phyloP scores from a whole-genome alignment of 2,329 filamentous ascomycete species.

The Verticillium klebahnii region DNA sequence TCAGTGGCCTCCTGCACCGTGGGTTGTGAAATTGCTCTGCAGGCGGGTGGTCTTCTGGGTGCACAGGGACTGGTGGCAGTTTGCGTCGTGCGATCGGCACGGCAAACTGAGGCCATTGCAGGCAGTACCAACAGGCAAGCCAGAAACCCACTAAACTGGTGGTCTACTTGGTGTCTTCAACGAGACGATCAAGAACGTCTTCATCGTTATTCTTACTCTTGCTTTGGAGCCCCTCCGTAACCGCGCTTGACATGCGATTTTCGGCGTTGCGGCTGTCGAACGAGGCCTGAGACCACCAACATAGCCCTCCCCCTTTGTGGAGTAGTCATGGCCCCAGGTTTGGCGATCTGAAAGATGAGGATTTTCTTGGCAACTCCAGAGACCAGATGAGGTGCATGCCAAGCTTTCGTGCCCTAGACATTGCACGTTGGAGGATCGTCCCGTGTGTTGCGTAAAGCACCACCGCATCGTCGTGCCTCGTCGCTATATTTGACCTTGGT shows the following conservation, averaged over 20 bases:
- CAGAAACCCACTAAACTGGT: neutral
- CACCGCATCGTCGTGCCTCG: neutral
- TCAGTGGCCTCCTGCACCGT: constrained; percentile 11
- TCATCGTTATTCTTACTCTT: no score
- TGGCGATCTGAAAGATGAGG: neutral
- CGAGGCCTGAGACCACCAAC: no score
- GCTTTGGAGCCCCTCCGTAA: no score
- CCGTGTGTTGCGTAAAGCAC: neutral
- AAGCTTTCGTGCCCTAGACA: neutral
- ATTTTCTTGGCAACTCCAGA: neutral
- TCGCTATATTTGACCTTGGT: neutral
- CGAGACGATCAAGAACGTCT: no score
- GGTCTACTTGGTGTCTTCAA: no score
- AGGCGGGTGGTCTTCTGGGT: constrained; percentile 14
- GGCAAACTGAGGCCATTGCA: constrained; percentile 19
- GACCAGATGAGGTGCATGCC: neutral
- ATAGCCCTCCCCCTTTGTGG: no score
- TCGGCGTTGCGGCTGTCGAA: no score
- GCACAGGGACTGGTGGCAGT: constrained; percentile 18
- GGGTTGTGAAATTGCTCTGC: constrained; percentile 13
- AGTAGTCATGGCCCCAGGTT: no score
- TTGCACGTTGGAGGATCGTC: neutral
- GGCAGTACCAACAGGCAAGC: constrained; percentile 12
- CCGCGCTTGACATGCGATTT: no score
- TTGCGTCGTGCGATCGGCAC: constrained; percentile 17